phyloP scores from a whole-genome alignment of 345 rosid species.

The Brassica nigra region DNA sequence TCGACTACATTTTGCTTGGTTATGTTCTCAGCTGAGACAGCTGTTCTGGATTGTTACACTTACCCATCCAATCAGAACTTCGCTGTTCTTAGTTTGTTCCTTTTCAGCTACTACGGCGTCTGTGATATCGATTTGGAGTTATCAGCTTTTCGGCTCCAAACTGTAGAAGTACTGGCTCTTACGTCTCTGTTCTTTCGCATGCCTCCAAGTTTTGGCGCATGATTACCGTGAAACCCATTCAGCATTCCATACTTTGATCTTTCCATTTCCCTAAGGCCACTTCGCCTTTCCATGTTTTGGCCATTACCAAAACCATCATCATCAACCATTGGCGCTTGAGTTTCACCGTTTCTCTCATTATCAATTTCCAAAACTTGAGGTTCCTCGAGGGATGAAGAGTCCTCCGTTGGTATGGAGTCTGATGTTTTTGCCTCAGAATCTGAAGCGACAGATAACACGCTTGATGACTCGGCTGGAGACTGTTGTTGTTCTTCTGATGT shows the following conservation, averaged over 20 bases:
- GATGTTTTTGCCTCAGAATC: constrained; percentile 50
- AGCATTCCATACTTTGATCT: constrained; percentile 50
- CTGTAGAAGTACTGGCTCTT: constrained; percentile 53
- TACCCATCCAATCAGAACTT: constrained; percentile 84
- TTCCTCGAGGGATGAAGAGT: constrained; percentile 44
- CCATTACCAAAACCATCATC: constrained; percentile 37
- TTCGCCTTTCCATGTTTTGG: constrained; percentile 47
- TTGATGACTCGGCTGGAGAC: constrained; percentile 48
- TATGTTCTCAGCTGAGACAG: constrained; percentile 40
- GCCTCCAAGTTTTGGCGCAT: constrained; percentile 50
- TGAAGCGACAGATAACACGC: constrained; percentile 42
- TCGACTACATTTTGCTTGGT: constrained; percentile 42
- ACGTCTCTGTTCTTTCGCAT: constrained; percentile 55
- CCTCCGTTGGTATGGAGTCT: constrained; percentile 42
- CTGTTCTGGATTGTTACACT: constrained; percentile 61
- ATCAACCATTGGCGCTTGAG: constrained; percentile 45
- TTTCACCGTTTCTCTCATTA: constrained; percentile 50
- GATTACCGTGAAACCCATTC: constrained; percentile 52
- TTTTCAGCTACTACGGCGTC: constrained; percentile 50
- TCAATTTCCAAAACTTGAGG: constrained; percentile 39
- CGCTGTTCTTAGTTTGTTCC: constrained; percentile 50
- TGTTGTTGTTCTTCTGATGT: constrained; percentile 45
- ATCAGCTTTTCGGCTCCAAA: constrained; percentile 77
- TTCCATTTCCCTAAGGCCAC: constrained; percentile 42
- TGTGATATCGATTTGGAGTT: constrained; percentile 43